A percentile compares a stretch with the other conserved stretches of the same genome.
These are phyloP conservation scores for Amphichorda felina DNA, from an alignment of 2,329 filamentous ascomycete genomes.

Conservation along the genomic window DNA sequence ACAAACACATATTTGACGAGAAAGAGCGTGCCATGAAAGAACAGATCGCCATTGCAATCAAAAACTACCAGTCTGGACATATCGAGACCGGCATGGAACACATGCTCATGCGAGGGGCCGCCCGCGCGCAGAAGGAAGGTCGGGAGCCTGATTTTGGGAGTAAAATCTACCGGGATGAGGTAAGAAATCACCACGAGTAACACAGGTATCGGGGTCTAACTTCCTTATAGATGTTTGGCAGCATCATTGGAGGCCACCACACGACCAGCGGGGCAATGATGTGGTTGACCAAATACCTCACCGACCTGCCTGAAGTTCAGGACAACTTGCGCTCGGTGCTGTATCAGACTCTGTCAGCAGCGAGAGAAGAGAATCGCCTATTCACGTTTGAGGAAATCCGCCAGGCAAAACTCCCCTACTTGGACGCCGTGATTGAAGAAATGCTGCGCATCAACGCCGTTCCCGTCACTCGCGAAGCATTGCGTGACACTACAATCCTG, in stretches of 20 bases:
- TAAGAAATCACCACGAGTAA: too few species aligned
- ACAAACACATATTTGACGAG: too few species aligned
- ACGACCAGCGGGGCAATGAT: constrained; percentile 15
- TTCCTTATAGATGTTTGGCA: too few species aligned
- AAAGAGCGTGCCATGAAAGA: too few species aligned
- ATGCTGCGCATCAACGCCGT: constrained; percentile 12
- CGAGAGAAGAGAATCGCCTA: constrained; percentile 10
- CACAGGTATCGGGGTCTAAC: too few species aligned
- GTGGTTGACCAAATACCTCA: constrained; percentile 13
- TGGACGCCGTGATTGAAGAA: constrained; percentile 19
- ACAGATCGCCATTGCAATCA: too few species aligned
- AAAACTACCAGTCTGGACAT: too few species aligned
- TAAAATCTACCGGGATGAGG: constrained; percentile 15
- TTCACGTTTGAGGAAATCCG: constrained; percentile 11
- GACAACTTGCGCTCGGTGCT: constrained; percentile 10
- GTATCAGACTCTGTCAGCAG: constrained; percentile 3
- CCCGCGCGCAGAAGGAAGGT: constrained; percentile 14
- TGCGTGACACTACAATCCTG: constrained; percentile 12
- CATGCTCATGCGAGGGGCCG: constrained; percentile 17
- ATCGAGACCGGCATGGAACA: constrained; percentile 21
- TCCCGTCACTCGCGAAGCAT: constrained; percentile 3
- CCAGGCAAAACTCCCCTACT: constrained; percentile 12
- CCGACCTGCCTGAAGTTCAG: constrained; percentile 8
- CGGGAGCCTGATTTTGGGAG: constrained; percentile 13
- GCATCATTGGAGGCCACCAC: constrained; percentile 20